Evolutionary conservation across 768 basidiomycete species (phyloP).

Genomic region (Macrolepiota fuliginosa): DNA sequence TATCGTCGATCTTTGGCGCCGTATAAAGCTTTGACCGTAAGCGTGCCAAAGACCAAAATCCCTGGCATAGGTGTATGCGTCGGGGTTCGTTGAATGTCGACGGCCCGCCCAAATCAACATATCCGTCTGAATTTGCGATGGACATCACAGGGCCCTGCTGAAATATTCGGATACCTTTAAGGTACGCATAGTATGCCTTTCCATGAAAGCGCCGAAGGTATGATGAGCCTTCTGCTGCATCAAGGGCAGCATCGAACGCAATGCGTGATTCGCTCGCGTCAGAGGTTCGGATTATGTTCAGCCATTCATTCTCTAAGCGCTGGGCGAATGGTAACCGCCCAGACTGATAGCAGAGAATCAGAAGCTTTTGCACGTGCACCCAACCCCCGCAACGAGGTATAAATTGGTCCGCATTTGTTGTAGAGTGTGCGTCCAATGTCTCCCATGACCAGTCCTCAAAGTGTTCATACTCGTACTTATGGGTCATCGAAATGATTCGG

Average conservation of each 20-base stretch:
- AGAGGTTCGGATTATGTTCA: not conserved
- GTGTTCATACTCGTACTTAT: not conserved
- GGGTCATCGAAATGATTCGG: not conserved
- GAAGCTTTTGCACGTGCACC: not conserved
- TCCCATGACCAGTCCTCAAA: not conserved
- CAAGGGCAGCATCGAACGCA: not conserved
- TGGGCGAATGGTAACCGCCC: not conserved
- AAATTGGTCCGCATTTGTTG: not conserved
- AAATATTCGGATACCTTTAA: not conserved
- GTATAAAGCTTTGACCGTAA: not conserved
- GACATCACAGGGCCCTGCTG: not conserved
- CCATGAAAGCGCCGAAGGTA: not conserved
- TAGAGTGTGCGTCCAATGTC: not conserved
- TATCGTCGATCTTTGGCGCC: not conserved
- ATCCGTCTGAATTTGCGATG: not conserved
- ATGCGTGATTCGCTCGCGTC: not conserved
- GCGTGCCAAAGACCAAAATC: not conserved
- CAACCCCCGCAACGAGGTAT: not conserved
- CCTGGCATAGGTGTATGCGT: not conserved
- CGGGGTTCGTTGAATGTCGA: not conserved
- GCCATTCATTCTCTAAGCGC: not conserved
- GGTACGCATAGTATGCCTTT: not conserved
- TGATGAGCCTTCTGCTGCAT: not conserved
- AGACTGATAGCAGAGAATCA: not conserved
- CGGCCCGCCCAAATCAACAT: not conserved